Evolutionary conservation across 2,329 filamentous ascomycete genomes (phyloP).

Genomic region (Pseudocercospora vitis): DNA sequence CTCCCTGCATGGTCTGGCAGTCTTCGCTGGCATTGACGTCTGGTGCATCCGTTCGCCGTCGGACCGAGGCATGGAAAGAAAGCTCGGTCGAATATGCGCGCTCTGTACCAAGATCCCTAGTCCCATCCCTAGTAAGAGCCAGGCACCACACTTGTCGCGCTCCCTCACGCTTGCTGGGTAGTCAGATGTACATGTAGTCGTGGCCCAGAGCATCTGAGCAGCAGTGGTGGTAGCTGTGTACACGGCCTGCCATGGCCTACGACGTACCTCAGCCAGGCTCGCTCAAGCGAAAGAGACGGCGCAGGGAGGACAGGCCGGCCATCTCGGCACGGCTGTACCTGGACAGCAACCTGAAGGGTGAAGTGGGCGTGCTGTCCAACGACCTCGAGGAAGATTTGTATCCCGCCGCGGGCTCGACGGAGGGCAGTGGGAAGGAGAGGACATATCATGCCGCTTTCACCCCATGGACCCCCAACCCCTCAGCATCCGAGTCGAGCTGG

Average conservation of each 20-base stretch:
- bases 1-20: too few relatives aligned
- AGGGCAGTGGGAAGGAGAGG: conserved; percentile 39
- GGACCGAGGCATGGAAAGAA: background rate
- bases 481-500: conserved; percentile 67
- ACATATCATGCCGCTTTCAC: conserved; percentile 67
- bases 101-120: background rate
- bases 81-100: background rate
- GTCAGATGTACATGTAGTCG: too few relatives aligned
- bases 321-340: conserved; percentile 78
- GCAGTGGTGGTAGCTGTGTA: background rate
- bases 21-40: background rate
- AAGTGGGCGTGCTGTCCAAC: conserved; percentile 81
- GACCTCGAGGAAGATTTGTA: conserved; percentile 83
- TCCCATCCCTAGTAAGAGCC: too few relatives aligned
- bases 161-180: too few relatives aligned
- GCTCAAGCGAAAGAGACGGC: conserved; percentile 54
- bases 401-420: conserved; percentile 43
- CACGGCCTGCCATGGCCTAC: conserved; percentile 43
- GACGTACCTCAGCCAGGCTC: conserved; percentile 46
- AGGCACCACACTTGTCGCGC: too few relatives aligned
- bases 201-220: background rate
- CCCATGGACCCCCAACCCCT: conserved; percentile 64
- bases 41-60: background rate
- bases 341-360: conserved; percentile 80
- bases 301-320: conserved; percentile 65